Conservation (phyloP, 768 basidiomycete species). For the Hemileccinum impolitum region DNA sequence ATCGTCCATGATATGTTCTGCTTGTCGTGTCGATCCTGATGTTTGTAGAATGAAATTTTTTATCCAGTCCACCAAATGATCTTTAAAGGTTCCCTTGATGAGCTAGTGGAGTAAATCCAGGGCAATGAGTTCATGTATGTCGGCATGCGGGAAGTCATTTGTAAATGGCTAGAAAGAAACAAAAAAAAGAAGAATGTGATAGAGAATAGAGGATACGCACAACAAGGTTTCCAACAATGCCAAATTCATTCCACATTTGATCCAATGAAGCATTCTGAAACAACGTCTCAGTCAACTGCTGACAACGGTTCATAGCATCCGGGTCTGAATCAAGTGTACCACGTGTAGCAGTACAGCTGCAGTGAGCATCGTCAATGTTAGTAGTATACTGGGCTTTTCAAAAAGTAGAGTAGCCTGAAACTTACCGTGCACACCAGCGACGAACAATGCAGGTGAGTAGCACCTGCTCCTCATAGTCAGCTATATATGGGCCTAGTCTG, state of each 20-base stretch:
- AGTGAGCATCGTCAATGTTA: too few relatives aligned
- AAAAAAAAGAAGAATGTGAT: background rate
- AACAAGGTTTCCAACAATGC: conserved; percentile 22
- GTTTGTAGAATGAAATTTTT: background rate
- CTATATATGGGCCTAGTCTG: conserved; percentile 36
- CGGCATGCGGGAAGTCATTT: conserved; percentile 29
- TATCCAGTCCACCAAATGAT: conserved; percentile 6
- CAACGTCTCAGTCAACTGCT: background rate
- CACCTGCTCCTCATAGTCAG: conserved; percentile 38
- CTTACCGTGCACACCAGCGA: conserved; percentile 30
- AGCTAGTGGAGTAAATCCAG: conserved; percentile 5
- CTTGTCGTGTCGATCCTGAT: background rate
- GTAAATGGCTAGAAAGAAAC: conserved; percentile 31
- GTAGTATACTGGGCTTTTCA: too few relatives aligned
- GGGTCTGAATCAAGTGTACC: too few relatives aligned
- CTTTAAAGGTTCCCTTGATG: conserved; percentile 4
- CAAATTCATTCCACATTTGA: conserved; percentile 27
- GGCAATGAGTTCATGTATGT: conserved; percentile 28
- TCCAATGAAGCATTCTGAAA: background rate
- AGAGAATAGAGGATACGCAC: conserved; percentile 11
- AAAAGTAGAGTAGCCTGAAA: background rate
- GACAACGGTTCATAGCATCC: too few relatives aligned
- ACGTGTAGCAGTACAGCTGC: too few relatives aligned
- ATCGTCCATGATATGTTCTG: conserved; percentile 23
- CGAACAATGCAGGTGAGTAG: conserved; percentile 32